Conservation (phyloP, 768 basidiomycete genomes). For the Pisolithus tinctorius region DNA sequence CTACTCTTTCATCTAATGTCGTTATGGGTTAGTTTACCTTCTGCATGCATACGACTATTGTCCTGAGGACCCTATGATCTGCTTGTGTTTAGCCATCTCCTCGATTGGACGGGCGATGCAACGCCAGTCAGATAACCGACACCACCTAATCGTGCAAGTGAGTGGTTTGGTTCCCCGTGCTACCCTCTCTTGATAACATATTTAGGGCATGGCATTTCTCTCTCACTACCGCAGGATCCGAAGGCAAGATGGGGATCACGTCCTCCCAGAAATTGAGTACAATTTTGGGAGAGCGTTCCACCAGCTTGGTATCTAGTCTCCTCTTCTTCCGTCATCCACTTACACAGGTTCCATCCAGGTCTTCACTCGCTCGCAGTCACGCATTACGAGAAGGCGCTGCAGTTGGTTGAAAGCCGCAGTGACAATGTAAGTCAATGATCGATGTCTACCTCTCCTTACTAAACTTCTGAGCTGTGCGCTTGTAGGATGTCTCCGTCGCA, state of each 20-base stretch:
- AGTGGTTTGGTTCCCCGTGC: neutral
- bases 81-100: constrained; percentile 73
- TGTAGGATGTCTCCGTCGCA: constrained; percentile 49
- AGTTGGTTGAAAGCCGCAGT: constrained; percentile 43
- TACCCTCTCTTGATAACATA: neutral
- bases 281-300: constrained; percentile 93
- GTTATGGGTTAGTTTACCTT: constrained; percentile 60
- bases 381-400: constrained; percentile 77
- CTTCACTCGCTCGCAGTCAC: constrained; percentile 73
- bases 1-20: neutral
- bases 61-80: constrained; percentile 79
- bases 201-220: constrained; percentile 78
- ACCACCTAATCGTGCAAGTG: constrained; percentile 79
- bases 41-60: constrained; percentile 84
- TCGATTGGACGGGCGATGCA: constrained; percentile 91
- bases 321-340: neutral
- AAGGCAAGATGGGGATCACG: constrained; percentile 30
- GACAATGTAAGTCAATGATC: constrained; percentile 24
- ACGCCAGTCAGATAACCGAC: constrained; percentile 88
- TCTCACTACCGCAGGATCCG: constrained; percentile 71
- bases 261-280: constrained; percentile 76
- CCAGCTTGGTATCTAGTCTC: constrained; percentile 60
- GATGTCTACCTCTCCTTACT: neutral
- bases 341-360: constrained; percentile 37
- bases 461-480: neutral